Conservation (phyloP, 192 early-diverging fungal genomes). For the Thoreauomyces humboldtii region DNA sequence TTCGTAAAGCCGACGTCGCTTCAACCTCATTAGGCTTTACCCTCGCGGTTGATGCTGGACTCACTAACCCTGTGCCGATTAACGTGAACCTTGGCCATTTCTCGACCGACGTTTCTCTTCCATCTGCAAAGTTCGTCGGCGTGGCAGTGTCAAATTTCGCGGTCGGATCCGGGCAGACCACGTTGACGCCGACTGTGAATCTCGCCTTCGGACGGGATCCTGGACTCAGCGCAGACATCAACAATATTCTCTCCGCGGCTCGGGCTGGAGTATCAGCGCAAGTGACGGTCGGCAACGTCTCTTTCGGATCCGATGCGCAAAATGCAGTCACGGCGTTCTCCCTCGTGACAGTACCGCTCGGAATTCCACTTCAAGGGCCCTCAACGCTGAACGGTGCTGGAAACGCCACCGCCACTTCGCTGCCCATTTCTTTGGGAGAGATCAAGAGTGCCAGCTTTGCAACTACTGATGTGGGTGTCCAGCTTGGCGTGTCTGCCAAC, state of each 20-base stretch:
- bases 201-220: slow-evolving; percentile 10
- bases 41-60: neutral
- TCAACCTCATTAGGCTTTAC: neutral
- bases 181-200: slow-evolving; percentile 7
- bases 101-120: slow-evolving; percentile 9
- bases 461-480: slow-evolving; percentile 3
- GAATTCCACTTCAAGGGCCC: neutral
- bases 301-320: slow-evolving; percentile 16
- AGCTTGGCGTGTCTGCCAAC: neutral
- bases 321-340: slow-evolving; percentile 20
- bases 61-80: slow-evolving; percentile 8
- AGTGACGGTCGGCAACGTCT: neutral
- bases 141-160: slow-evolving; percentile 11
- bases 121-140: neutral
- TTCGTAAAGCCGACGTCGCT: slow-evolving; percentile 16
- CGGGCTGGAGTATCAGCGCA: slow-evolving; percentile 1
- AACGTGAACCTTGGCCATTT: slow-evolving; percentile 9
- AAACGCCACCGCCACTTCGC: neutral
- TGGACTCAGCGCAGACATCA: slow-evolving; percentile 2
- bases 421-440: slow-evolving; percentile 4
- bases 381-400: neutral
- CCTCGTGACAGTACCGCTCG: neutral
- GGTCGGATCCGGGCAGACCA: slow-evolving; percentile 1
- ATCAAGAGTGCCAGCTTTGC: neutral
- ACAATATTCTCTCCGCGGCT: neutral